Base-by-base conservation (phyloP, 495 filamentous ascomycete genomes). In the Podospora fimiseda region DNA sequence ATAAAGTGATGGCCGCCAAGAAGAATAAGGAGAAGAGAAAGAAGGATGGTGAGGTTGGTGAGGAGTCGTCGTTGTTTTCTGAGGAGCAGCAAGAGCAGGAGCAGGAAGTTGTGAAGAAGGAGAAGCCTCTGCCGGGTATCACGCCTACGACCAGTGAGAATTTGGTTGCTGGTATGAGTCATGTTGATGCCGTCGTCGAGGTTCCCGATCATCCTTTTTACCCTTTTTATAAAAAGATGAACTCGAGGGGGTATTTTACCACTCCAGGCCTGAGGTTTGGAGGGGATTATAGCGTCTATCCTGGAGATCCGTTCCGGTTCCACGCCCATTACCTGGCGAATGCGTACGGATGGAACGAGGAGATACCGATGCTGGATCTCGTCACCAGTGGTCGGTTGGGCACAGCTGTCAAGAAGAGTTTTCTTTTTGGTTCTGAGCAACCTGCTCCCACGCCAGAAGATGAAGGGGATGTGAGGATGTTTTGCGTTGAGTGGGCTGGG, bases 381-480 rank as follows among this genome's bases (percentile, higher is more conserved):
- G 81, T 97, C 30, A 86, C 81, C 15, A 89, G 89, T 2, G 94
- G 94, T 5, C 73, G 93, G 57, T 63, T 98, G 56, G 93, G 89
- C 1, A 97, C 94, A 13, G 87, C 87, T 39, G 94, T 98, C 9
- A 98, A 98, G 73, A 98, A 98, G 70, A 87, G 86, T 2, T 96
- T 87, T 68, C 70, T 98, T 48, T 75, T 98, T 58, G 93, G 93
- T 8, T 92, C 90, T 9, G 40, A 46, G 33, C 46, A 27, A 9
- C 23, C 23, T 33, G 27, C 37, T 15, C 16, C 41, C 2, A 19
- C 7, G 9, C 27, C 27, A 33, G 39, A 40, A 4, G 42, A 24
- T 15, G 50, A 33, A 9, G 58, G 43, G 8, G 54, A 56, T 18
- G 56, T 67, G 43, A 44, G 66, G 20, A 60, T 66, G 18, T 69